Evolutionary conservation across 345 rosid species (phyloP).

Genomic region (Gossypium mustelinum): DNA sequence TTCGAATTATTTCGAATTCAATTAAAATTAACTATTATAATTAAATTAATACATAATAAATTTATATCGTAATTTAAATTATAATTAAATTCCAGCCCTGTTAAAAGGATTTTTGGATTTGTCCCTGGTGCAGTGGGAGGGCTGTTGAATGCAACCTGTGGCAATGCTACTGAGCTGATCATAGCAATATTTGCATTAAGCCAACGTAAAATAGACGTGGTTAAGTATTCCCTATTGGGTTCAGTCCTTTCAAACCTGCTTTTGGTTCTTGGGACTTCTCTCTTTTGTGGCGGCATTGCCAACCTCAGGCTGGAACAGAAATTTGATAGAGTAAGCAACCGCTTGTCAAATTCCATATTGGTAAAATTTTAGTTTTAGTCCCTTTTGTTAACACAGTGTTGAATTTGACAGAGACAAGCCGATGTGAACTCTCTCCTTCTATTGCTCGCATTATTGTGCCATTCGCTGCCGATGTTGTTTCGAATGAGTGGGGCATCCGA

Average conservation of each 20-base stretch:
- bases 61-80: no score
- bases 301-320: slow-evolving; percentile 61
- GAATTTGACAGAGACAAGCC: slow-evolving; percentile 63
- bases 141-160: slow-evolving; percentile 89
- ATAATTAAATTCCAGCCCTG: no score
- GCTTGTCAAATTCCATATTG: not conserved
- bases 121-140: slow-evolving; percentile 63
- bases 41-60: no score
- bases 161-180: slow-evolving; percentile 90
- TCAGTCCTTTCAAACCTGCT: slow-evolving; percentile 85
- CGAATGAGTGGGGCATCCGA: slow-evolving; percentile 30
- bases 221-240: slow-evolving; percentile 83
- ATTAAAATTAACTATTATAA: no score
- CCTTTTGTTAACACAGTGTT: not conserved
- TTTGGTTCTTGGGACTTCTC: slow-evolving; percentile 85
- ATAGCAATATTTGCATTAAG: slow-evolving; percentile 73
- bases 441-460: slow-evolving; percentile 68
- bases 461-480: slow-evolving; percentile 62
- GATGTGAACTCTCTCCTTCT: slow-evolving; percentile 72
- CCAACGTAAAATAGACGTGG: slow-evolving; percentile 56
- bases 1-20: no score
- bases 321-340: slow-evolving; percentile 59
- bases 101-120: no score
- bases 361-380: no score
- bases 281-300: slow-evolving; percentile 82